These are phyloP conservation scores for Simplicillium aogashimaense DNA, from an alignment of 2,329 filamentous ascomycete species.

Conservation along the genomic window DNA sequence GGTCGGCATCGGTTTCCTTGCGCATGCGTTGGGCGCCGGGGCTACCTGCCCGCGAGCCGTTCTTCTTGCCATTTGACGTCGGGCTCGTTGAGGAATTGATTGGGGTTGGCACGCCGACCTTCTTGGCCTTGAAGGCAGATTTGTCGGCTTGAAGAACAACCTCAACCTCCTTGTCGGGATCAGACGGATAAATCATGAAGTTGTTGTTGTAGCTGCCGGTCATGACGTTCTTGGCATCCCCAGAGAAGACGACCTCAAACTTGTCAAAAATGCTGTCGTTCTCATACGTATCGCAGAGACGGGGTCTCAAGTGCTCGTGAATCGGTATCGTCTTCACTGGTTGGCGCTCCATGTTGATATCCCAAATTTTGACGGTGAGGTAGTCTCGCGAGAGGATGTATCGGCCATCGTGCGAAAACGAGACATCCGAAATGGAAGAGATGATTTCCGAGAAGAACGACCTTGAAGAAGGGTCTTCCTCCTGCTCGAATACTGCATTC, in stretches of 20 bases:
- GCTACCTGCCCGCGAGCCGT: constrained; percentile 76
- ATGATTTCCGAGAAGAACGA: constrained; percentile 99
- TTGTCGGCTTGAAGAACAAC: constrained; percentile 97
- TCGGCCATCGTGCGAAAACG: constrained; percentile 90
- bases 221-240: constrained; percentile 98
- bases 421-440: constrained; percentile 96
- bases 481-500: constrained; percentile 84
- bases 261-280: constrained; percentile 99
- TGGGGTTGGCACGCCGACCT: constrained; percentile 93
- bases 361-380: constrained; percentile 98
- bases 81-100: constrained; percentile 79
- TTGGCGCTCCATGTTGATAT: constrained; percentile 97
- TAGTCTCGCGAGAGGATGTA: constrained; percentile 98
- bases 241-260: constrained; percentile 98
- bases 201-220: constrained; percentile 99
- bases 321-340: constrained; percentile 98
- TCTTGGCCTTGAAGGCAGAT: constrained; percentile 99
- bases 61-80: constrained; percentile 69
- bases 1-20: constrained; percentile 97
- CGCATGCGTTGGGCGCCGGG: constrained; percentile 84
- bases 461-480: constrained; percentile 91
- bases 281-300: constrained; percentile 96
- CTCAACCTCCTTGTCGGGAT: constrained; percentile 92
- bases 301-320: constrained; percentile 88
- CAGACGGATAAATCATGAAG: constrained; percentile 99